Percentiles rank a stretch among this genome's conserved stretches.
phyloP scores from a whole-genome alignment of 1,139 yeast species.

The Spathaspora sp. region DNA sequence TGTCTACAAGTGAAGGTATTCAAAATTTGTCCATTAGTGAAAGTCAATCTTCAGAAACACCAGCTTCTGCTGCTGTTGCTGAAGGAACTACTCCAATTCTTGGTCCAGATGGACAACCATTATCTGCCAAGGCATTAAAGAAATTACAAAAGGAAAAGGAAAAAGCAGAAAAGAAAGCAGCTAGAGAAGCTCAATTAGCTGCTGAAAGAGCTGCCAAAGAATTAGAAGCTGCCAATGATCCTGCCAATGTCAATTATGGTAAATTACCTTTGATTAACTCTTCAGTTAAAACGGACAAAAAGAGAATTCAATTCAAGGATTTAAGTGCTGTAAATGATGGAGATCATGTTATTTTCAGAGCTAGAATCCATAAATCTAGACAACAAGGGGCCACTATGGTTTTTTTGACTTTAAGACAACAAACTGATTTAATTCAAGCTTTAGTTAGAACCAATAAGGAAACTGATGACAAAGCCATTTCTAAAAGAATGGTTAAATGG shows the following conservation, averaged over 20 bases:
- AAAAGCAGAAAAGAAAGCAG: constrained; percentile 91
- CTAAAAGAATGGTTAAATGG: constrained; percentile 98
- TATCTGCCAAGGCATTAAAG: constrained; percentile 92
- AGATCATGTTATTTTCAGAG: constrained; percentile 79
- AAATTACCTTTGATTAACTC: constrained; percentile 87
- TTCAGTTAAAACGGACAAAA: constrained; percentile 46
- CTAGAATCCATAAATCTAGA: constrained; percentile 90
- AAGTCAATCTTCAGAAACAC: constrained; percentile 7
- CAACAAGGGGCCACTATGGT: constrained; percentile 96
- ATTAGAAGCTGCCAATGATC: constrained; percentile 67
- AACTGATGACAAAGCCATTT: constrained; percentile 54
- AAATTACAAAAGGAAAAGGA: constrained; percentile 92
- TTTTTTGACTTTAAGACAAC: constrained; percentile 90
- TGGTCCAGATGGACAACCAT: constrained; percentile 89
- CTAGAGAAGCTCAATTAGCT: constrained; percentile 85
- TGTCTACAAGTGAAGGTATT: constrained; percentile 15
- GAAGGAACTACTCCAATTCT: constrained; percentile 36
- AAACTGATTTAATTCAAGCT: constrained; percentile 77
- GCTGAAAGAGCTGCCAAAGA: constrained; percentile 85
- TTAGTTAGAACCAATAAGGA: constrained; percentile 65
- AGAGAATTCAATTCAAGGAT: constrained; percentile 56
- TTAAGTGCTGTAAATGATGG: constrained; percentile 72
- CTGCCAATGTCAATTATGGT: constrained; percentile 87
- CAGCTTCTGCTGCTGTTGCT: constrained; percentile 14
- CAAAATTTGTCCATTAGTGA: constrained; percentile 15